These are phyloP conservation scores for Aspergillaceae sp. DNA, from an alignment of 2,329 filamentous ascomycete genomes.

Conservation along the genomic window DNA sequence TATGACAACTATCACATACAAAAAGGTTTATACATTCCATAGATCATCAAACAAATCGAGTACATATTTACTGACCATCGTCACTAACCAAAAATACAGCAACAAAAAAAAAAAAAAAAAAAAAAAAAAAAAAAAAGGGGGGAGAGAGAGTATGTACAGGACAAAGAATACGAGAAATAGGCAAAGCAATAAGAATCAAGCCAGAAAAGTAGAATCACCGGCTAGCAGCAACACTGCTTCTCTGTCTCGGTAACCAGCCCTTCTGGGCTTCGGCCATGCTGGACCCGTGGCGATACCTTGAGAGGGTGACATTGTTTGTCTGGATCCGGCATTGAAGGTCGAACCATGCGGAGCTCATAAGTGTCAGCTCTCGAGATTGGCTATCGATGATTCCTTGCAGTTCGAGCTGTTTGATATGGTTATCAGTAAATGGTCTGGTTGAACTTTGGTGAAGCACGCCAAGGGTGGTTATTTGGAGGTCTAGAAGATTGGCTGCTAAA, in stretches of 20 bases:
- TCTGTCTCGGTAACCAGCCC: slow-evolving; percentile 39
- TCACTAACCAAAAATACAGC: too few relatives aligned
- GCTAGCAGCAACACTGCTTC: slow-evolving; percentile 32
- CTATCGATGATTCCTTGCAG: slow-evolving; percentile 33
- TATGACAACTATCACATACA: too few relatives aligned
- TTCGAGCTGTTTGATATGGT: slow-evolving; percentile 23
- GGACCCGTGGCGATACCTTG: slow-evolving; percentile 32
- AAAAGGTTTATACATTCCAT: too few relatives aligned
- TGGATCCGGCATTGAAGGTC: slow-evolving; percentile 39
- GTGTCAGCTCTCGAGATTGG: slow-evolving; percentile 36
- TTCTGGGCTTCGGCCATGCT: slow-evolving; percentile 30
- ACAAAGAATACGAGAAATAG: slow-evolving; percentile 1
- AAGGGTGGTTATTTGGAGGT: too few relatives aligned
- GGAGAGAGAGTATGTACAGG: too few relatives aligned
- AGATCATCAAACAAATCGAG: too few relatives aligned
- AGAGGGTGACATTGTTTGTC: slow-evolving; percentile 35
- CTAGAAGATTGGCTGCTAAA: background rate
- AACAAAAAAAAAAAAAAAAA: background rate
- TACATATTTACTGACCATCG: too few relatives aligned
- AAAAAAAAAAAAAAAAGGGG: background rate
- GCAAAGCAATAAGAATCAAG: background rate
- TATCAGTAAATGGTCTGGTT: too few relatives aligned
- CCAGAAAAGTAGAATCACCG: background rate
- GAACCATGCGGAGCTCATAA: slow-evolving; percentile 42
- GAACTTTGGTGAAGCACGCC: too few relatives aligned